These are phyloP conservation scores for Nothopassalora personata DNA, from an alignment of 2,329 filamentous ascomycete species.

Conservation along the genomic window DNA sequence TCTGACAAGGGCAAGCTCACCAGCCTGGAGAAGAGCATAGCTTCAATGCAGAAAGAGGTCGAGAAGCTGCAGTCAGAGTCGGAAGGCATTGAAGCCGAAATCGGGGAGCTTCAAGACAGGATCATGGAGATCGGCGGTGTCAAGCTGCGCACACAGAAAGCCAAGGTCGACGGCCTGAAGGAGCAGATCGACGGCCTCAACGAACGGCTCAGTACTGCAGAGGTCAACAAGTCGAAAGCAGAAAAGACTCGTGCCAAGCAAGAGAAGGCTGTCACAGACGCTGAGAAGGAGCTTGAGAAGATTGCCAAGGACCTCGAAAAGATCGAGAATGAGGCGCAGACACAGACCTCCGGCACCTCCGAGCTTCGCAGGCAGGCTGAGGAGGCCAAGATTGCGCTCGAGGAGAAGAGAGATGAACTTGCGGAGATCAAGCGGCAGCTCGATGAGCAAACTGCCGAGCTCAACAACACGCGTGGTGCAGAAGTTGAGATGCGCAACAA, in stretches of 20 bases:
- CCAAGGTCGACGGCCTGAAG: conserved; percentile 83
- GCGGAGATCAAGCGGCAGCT: conserved; percentile 74
- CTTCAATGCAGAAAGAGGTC: conserved; percentile 69
- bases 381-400: conserved; percentile 70
- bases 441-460: conserved; percentile 75
- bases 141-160: conserved; percentile 80
- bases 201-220: conserved; percentile 78
- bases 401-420: conserved; percentile 74
- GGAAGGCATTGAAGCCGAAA: conserved; percentile 85
- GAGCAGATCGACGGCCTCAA: conserved; percentile 74
- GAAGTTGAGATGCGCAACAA: conserved; percentile 99
- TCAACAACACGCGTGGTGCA: conserved; percentile 80
- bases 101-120: conserved; percentile 86
- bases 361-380: conserved; percentile 69
- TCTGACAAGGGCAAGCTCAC: conserved; percentile 70
- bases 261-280: conserved; percentile 73
- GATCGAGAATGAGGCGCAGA: conserved; percentile 71
- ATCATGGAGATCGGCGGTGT: conserved; percentile 98
- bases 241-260: conserved; percentile 88
- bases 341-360: conserved; percentile 69
- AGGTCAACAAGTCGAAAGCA: conserved; percentile 84
- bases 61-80: conserved; percentile 76
- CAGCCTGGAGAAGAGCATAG: conserved; percentile 71
- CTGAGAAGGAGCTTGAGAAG: conserved; percentile 70
- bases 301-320: conserved; percentile 68